A percentile compares a stretch with the other conserved stretches of the same genome.
Evolutionary conservation across 495 filamentous ascomycete genomes (phyloP).

Genomic region (Aeminium ludgeri): DNA sequence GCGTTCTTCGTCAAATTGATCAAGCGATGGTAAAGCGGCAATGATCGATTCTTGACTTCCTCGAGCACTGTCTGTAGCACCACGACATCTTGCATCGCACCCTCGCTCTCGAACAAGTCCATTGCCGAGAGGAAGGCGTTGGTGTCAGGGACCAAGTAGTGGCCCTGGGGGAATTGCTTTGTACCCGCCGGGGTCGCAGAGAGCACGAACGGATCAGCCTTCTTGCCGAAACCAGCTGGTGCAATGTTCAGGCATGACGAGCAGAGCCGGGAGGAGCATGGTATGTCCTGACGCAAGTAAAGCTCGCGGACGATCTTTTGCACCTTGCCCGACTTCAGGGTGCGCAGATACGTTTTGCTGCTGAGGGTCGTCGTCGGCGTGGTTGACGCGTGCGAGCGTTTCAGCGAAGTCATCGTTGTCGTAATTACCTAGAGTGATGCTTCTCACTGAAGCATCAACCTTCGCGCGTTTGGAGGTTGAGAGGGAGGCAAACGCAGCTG

Average conservation of each 20-base stretch:
- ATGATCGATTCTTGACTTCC: constrained; percentile 80
- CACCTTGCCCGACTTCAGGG: constrained; percentile 86
- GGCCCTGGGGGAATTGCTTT: constrained; percentile 61
- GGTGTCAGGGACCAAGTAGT: constrained; percentile 91
- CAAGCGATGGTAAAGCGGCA: constrained; percentile 88
- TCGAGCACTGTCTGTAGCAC: constrained; percentile 91
- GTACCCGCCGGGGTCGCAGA: constrained; percentile 75
- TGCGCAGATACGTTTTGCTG: constrained; percentile 85
- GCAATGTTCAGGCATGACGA: constrained; percentile 48
- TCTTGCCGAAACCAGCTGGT: constrained; percentile 60
- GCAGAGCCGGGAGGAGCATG: constrained; percentile 88
- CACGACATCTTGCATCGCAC: constrained; percentile 83
- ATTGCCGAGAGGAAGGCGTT: constrained; percentile 91
- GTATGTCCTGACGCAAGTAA: constrained; percentile 90
- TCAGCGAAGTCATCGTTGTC: constrained; percentile 63
- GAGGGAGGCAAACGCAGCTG: no score
- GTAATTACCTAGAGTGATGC: no score
- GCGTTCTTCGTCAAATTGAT: constrained; percentile 79
- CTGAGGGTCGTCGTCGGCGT: constrained; percentile 58
- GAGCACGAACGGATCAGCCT: constrained; percentile 62
- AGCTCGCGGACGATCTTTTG: constrained; percentile 96
- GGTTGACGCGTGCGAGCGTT: constrained; percentile 53
- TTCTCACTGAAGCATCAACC: no score
- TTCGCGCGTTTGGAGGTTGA: no score
- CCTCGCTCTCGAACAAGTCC: constrained; percentile 82